Conservation (phyloP, 331 rosid species). For the Erythrophleum ivorense region DNA sequence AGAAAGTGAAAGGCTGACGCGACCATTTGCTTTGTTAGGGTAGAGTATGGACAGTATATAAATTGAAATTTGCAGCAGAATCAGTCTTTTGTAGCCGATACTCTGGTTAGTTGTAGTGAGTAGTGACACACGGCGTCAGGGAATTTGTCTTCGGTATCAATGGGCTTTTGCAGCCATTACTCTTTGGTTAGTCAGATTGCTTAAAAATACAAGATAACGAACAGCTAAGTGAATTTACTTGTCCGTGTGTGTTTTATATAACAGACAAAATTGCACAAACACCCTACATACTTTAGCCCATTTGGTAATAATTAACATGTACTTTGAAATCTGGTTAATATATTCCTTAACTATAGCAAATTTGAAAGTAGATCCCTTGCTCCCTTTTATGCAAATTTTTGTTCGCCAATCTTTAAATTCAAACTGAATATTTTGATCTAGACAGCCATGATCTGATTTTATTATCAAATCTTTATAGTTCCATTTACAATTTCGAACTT, state of each 20-base stretch:
- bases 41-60: background rate
- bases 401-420: too few species aligned
- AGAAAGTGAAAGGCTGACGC: background rate
- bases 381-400: too few species aligned
- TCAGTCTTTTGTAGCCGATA: background rate
- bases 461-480: background rate
- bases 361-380: too few species aligned
- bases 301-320: background rate
- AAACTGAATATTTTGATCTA: too few species aligned
- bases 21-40: background rate
- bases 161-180: background rate
- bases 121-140: too few species aligned
- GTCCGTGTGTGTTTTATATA: background rate
- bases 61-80: background rate
- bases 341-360: too few species aligned
- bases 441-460: background rate
- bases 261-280: background rate
- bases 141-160: too few species aligned
- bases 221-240: background rate
- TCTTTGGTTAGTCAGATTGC: background rate
- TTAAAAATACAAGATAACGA: background rate
- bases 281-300: background rate
- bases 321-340: background rate
- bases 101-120: background rate
- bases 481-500: too few species aligned